phyloP scores from a whole-genome alignment of 164 flowering plant genomes.

The Sextonia rubra region DNA sequence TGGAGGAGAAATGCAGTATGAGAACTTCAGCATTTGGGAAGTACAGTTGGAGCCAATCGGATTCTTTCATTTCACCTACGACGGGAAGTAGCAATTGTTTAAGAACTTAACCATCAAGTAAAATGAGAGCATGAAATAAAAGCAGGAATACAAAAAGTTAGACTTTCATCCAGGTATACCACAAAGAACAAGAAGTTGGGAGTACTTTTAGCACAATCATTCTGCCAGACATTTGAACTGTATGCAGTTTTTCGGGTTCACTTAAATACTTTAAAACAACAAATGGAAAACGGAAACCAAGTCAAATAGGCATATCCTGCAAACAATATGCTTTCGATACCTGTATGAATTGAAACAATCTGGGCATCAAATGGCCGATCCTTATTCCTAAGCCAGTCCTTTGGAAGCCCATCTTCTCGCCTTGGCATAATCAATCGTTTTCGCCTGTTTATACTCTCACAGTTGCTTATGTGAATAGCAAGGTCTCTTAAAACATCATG shows the following conservation, averaged over 20 bases:
- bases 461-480: slow-evolving; percentile 51
- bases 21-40: slow-evolving; percentile 83
- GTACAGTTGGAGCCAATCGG: slow-evolving; percentile 55
- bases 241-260: background rate
- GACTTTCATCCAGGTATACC: background rate
- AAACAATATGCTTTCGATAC: slow-evolving; percentile 22
- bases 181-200: background rate
- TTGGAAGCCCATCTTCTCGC: slow-evolving; percentile 54
- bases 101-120: background rate
- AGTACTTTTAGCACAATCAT: background rate
- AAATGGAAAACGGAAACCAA: background rate
- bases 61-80: slow-evolving; percentile 66
- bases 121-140: background rate
- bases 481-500: slow-evolving; percentile 80
- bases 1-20: slow-evolving; percentile 55
- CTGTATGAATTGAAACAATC: slow-evolving; percentile 71
- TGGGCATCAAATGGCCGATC: slow-evolving; percentile 58
- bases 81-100: background rate
- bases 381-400: slow-evolving; percentile 57
- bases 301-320: background rate
- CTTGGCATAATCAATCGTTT: slow-evolving; percentile 61
- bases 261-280: background rate
- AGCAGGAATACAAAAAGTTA: background rate
- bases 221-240: background rate
- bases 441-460: slow-evolving; percentile 32